These are phyloP conservation scores for Citropsis articulata DNA, from an alignment of 345 rosid genomes.

Conservation along the genomic window DNA sequence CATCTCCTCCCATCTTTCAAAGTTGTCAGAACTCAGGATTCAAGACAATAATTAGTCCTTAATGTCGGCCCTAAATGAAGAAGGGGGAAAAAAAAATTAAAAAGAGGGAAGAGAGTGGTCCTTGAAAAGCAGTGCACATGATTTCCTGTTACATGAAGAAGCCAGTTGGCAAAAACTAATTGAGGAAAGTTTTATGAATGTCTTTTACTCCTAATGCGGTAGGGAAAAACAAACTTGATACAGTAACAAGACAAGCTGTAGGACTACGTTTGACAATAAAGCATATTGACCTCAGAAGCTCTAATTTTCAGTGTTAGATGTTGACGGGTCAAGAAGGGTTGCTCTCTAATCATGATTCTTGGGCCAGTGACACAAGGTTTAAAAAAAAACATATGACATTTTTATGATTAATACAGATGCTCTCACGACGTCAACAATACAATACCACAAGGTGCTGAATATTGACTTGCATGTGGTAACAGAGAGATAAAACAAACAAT, in stretches of 20 bases:
- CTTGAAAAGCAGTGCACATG: conserved; percentile 30
- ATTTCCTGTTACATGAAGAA: conserved; percentile 40
- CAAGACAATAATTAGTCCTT: conserved; percentile 11
- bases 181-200: conserved; percentile 34
- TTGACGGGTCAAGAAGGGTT: conserved; percentile 60
- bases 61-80: conserved; percentile 13
- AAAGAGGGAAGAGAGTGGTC: conserved; percentile 6
- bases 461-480: conserved; percentile 1
- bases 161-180: conserved; percentile 39
- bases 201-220: conserved; percentile 25
- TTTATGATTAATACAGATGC: conserved; percentile 33
- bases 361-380: conserved; percentile 30
- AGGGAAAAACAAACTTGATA: conserved; percentile 12
- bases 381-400: conserved; percentile 18
- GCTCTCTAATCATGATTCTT: conserved; percentile 30
- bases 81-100: neutral
- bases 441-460: too few species aligned
- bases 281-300: conserved; percentile 26
- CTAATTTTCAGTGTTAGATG: conserved; percentile 78
- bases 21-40: conserved; percentile 20
- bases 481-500: conserved; percentile 5
- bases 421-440: conserved; percentile 13
- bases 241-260: conserved; percentile 30
- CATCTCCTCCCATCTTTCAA: conserved; percentile 13
- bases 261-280: conserved; percentile 13